Conservation (phyloP, 1,284 basidiomycete genomes). For the Moniliella sp. region DNA sequence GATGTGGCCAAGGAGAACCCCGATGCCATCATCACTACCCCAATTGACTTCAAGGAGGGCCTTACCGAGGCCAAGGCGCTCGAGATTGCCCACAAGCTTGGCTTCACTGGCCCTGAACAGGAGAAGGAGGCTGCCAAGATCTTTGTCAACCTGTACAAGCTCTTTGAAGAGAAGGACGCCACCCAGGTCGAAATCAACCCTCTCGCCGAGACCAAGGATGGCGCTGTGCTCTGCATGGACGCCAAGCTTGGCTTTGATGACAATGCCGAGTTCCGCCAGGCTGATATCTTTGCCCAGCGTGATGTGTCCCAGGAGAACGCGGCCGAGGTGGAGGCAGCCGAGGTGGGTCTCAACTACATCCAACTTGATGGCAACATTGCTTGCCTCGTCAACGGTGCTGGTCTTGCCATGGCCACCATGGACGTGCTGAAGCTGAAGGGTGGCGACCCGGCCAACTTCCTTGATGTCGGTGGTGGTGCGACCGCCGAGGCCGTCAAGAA, state of each 20-base stretch:
- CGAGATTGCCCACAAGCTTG: slow-evolving; percentile 65
- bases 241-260: slow-evolving; percentile 99
- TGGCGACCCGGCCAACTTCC: slow-evolving; percentile 77
- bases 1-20: slow-evolving; percentile 97
- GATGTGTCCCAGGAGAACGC: slow-evolving; percentile 88
- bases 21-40: slow-evolving; percentile 79
- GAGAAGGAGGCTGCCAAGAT: slow-evolving; percentile 71
- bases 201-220: slow-evolving; percentile 79
- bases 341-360: slow-evolving; percentile 88
- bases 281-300: slow-evolving; percentile 68
- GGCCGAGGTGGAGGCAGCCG: slow-evolving; percentile 59
- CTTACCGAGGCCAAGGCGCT: slow-evolving; percentile 54
- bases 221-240: slow-evolving; percentile 93
- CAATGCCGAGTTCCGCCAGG: slow-evolving; percentile 92
- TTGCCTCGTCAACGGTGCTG: slow-evolving; percentile 94
- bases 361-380: slow-evolving; percentile 95
- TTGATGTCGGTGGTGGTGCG: slow-evolving; percentile 90
- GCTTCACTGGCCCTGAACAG: slow-evolving; percentile 54
- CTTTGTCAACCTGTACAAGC: slow-evolving; percentile 79
- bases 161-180: slow-evolving; percentile 97
- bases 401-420: slow-evolving; percentile 99
- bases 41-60: slow-evolving; percentile 69
- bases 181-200: slow-evolving; percentile 99
- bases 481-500: slow-evolving; percentile 97
- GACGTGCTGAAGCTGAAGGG: slow-evolving; percentile 75